These are phyloP conservation scores for Collybiopsis confluens DNA, from an alignment of 768 basidiomycete species.

Conservation along the genomic window DNA sequence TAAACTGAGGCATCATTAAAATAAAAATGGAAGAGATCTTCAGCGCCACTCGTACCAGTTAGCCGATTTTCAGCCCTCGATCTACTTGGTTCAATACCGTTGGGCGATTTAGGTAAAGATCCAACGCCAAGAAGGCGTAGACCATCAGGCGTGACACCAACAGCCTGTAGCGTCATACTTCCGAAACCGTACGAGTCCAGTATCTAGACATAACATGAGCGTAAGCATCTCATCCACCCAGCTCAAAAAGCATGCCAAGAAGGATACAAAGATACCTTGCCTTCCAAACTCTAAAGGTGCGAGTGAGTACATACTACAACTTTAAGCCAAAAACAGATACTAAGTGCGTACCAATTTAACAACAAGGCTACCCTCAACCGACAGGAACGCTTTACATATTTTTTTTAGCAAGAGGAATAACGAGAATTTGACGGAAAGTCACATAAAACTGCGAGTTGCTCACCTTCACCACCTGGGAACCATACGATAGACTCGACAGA, in stretches of 20 bases:
- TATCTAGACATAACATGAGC: too few relatives aligned
- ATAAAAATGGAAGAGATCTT: too few relatives aligned
- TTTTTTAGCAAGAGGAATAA: too few relatives aligned
- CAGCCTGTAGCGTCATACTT: slow-evolving; percentile 62
- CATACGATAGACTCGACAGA: slow-evolving; percentile 63
- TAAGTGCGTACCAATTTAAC: slow-evolving; percentile 46
- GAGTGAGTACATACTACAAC: neutral
- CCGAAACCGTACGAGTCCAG: slow-evolving; percentile 56
- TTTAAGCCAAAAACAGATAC: neutral
- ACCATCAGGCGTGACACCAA: slow-evolving; percentile 67
- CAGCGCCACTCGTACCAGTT: slow-evolving; percentile 42
- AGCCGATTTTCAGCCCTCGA: slow-evolving; percentile 74
- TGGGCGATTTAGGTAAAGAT: slow-evolving; percentile 57
- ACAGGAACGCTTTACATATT: slow-evolving; percentile 76
- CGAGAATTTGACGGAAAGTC: neutral
- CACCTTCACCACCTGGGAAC: slow-evolving; percentile 63
- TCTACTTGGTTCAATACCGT: slow-evolving; percentile 63
- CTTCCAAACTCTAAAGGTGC: slow-evolving; percentile 46
- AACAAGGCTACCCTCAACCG: slow-evolving; percentile 64
- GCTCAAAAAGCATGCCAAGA: too few relatives aligned
- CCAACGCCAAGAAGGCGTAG: slow-evolving; percentile 63
- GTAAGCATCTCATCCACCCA: too few relatives aligned
- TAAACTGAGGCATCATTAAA: slow-evolving; percentile 42
- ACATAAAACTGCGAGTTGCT: slow-evolving; percentile 3
- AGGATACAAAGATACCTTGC: slow-evolving; percentile 34